Percentiles rank a stretch among this genome's conserved stretches.
Conservation (phyloP, 176 grass and related monocot genomes). For the Lolium rigidum region DNA sequence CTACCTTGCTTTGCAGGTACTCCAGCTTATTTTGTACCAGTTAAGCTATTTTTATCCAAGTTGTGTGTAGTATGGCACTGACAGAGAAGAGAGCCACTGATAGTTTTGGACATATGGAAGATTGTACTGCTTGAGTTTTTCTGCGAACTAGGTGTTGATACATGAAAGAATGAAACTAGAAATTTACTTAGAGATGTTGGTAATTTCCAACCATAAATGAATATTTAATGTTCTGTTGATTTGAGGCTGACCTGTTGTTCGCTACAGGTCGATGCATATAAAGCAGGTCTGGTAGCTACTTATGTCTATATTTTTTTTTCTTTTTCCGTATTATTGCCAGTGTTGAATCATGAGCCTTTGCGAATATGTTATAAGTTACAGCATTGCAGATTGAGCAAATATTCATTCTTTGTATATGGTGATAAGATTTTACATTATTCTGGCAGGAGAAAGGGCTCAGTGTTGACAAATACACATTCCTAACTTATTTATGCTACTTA, state of each 20-base stretch:
- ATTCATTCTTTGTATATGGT: background rate
- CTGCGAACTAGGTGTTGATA: slow-evolving; percentile 17
- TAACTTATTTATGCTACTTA: slow-evolving; percentile 87
- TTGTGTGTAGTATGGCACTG: slow-evolving; percentile 16
- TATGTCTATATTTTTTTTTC: background rate
- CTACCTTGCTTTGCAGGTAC: slow-evolving; percentile 95
- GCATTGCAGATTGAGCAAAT: slow-evolving; percentile 8
- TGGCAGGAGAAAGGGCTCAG: slow-evolving; percentile 75
- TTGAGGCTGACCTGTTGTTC: background rate
- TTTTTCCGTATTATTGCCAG: background rate
- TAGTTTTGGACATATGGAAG: slow-evolving; percentile 25
- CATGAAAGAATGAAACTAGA: background rate
- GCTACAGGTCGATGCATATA: slow-evolving; percentile 17
- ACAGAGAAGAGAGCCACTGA: slow-evolving; percentile 1
- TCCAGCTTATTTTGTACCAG: slow-evolving; percentile 7
- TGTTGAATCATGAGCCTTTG: background rate
- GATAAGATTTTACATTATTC: slow-evolving; percentile 30
- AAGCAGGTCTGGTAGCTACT: background rate
- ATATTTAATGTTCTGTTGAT: background rate
- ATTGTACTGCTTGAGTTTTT: slow-evolving; percentile 4
- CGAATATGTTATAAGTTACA: background rate
- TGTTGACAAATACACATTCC: slow-evolving; percentile 79
- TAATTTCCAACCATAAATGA: slow-evolving; percentile 14
- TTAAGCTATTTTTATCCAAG: slow-evolving; percentile 16
- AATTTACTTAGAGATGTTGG: background rate